Evolutionary conservation across 306 rosid genomes (phyloP).

Genomic region (Luffa aegyptiaca): DNA sequence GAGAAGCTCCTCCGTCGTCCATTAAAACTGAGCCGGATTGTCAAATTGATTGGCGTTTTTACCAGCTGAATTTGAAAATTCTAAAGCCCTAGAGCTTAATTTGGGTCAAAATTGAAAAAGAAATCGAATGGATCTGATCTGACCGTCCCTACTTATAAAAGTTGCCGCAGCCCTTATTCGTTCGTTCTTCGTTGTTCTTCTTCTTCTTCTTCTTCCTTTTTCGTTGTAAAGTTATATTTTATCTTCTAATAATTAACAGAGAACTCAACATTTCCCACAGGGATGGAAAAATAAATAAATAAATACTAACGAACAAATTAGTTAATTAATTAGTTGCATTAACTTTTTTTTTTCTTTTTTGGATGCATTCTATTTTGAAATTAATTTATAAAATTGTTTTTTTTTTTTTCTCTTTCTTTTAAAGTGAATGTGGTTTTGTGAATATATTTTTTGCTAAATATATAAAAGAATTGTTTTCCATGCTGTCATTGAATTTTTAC

Average conservation of each 20-base stretch:
- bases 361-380: background rate
- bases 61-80: background rate
- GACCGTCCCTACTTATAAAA: background rate
- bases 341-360: background rate
- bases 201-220: background rate
- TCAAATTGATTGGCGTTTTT: background rate
- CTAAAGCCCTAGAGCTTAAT: background rate
- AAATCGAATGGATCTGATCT: background rate
- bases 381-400: background rate
- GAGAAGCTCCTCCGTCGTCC: conserved; percentile 43
- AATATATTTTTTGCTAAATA: background rate
- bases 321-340: background rate
- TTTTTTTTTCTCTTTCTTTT: background rate
- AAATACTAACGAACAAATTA: background rate
- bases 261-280: background rate
- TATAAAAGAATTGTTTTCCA: background rate
- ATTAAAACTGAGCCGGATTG: conserved; percentile 29
- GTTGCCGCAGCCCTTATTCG: background rate
- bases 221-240: background rate
- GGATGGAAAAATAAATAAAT: background rate
- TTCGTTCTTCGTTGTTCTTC: background rate
- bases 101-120: background rate
- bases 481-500: no score
- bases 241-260: background rate
- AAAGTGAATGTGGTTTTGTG: background rate